Base-by-base conservation (phyloP, 2,329 filamentous ascomycete species). In the Didymella lethalis region DNA sequence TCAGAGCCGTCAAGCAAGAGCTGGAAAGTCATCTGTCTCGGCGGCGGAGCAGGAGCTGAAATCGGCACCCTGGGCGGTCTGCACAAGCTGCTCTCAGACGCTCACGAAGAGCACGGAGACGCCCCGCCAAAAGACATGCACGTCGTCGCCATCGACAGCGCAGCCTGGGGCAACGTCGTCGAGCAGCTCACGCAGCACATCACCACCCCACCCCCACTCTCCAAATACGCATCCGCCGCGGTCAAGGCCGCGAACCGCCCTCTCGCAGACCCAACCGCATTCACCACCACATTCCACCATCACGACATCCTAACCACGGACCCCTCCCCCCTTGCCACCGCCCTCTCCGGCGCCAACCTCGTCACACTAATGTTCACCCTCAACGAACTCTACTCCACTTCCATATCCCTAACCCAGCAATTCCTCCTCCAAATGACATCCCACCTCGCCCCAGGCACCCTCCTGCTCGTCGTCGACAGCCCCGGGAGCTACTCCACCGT, bases 401-500 rank as follows among this genome's bases (percentile, higher is more conserved):
- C 89, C 1, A 86, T 93, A 25, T 82, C 88, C 2, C 86, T 88
- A 66, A 92, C 94, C 0, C 96, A 94, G 0, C 81, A 82, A 3
- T 89, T 98, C 64, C 82, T 99, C 0, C 83, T 92, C 4, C 81
- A 81, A 0, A 79, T 97, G 18, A 91, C 90, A 0, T 80, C 85
- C 1, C 65, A 79, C 0, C 73, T 90, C 2, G 78, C 82, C 0
- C 59, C 80, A 0, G 89, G 87, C 0, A 86, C 91, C 2, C 76
- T 94, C 38, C 80, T 98, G 1, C 84, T 98, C 0, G 91, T 98
- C 2, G 88, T 97, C 4, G 94, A 99, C 75, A 97, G 92, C 67
- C 92, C 95, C 0, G 95, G 95, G 0, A 96, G 90, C 76, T 98
- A 98, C 77, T 95, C 93, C 0, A 92, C 93, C 57, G 85, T 96